These are phyloP conservation scores for Claviceps fusiformis DNA, from an alignment of 2,329 filamentous ascomycete species.

Conservation along the genomic window DNA sequence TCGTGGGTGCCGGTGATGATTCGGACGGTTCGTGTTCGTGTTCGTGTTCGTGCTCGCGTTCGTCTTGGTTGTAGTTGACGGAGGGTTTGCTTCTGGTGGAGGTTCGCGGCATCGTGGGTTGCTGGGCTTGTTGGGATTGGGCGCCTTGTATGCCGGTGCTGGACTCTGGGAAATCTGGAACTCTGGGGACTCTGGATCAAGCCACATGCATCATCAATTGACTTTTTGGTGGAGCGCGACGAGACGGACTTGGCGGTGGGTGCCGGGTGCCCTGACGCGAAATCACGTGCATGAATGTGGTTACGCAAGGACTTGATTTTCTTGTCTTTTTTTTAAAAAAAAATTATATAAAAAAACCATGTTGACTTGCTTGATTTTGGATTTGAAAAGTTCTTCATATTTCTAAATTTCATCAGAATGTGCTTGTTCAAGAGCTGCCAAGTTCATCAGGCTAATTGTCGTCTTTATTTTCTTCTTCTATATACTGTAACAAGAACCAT, in stretches of 20 bases:
- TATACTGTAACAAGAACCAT: neutral
- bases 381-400: too few species aligned
- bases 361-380: too few species aligned
- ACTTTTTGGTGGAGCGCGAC: neutral
- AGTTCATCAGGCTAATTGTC: too few species aligned
- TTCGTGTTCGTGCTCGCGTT: too few species aligned
- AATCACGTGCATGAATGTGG: constrained; percentile 7
- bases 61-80: constrained; percentile 19
- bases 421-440: too few species aligned
- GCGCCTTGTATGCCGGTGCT: neutral
- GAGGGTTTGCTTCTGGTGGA: constrained; percentile 19
- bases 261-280: constrained; percentile 6
- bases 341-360: too few species aligned
- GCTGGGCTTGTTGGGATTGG: neutral
- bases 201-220: neutral
- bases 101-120: constrained; percentile 19
- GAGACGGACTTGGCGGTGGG: neutral
- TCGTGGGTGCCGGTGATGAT: neutral
- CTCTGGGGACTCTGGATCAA: neutral
- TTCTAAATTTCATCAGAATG: too few species aligned
- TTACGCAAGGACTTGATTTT: neutral
- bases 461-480: neutral
- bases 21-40: too few species aligned
- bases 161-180: too few species aligned
- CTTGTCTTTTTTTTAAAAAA: too few species aligned